These are phyloP conservation scores for Lasiodiplodia hormozganensis DNA, from an alignment of 2,329 filamentous ascomycete species.

Conservation along the genomic window DNA sequence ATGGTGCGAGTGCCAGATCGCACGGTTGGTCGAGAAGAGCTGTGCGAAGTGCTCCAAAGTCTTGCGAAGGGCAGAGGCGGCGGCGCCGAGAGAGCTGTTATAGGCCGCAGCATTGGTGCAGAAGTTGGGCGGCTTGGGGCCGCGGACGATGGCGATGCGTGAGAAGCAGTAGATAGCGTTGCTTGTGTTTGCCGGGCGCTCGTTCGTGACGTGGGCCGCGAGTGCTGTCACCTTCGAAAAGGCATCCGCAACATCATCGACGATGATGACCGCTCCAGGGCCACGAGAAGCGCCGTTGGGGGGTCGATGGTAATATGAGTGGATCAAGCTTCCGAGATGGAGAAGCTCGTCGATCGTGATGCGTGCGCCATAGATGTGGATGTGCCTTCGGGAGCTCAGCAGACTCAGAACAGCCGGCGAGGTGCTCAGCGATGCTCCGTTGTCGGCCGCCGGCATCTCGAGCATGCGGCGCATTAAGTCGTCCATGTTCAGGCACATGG, in stretches of 20 bases:
- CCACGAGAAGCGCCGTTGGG: too few species aligned
- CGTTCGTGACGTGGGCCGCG: neutral
- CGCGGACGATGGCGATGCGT: conserved; percentile 2
- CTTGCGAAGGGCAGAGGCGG: too few species aligned
- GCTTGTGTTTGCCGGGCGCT: neutral
- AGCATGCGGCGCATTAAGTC: neutral
- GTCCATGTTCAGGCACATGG: neutral
- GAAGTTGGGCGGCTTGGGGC: neutral
- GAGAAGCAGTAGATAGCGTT: neutral
- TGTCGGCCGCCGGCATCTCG: neutral
- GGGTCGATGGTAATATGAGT: neutral
- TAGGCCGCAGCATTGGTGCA: neutral
- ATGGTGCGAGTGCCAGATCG: neutral
- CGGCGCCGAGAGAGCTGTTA: neutral
- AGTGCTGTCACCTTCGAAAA: neutral
- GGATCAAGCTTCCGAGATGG: neutral
- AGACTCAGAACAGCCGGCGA: neutral
- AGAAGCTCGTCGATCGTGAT: neutral
- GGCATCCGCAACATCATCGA: neutral
- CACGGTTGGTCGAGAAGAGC: neutral
- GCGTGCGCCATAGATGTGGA: neutral
- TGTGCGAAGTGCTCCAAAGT: neutral
- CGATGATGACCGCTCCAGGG: neutral
- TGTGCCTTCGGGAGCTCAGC: neutral
- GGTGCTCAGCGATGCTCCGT: neutral